Base-by-base conservation (phyloP, 768 basidiomycete genomes). In the Termitomyces sp. region DNA sequence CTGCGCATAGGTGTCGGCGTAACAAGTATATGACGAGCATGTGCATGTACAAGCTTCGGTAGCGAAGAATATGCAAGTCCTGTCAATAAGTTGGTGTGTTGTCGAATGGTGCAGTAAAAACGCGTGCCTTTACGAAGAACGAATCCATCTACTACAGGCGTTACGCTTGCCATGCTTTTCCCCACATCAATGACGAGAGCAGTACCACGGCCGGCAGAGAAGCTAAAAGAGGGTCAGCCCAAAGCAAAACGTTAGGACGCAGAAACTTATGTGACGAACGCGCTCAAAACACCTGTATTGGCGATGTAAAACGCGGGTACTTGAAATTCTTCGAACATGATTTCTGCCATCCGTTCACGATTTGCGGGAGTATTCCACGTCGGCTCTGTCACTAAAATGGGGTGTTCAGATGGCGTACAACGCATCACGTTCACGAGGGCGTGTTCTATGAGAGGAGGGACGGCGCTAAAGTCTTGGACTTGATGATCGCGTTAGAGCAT, bases 271-370 rank as follows among this genome's bases (percentile, higher is more conserved):
- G 23, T 14, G 5, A 72, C 84, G 64, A 71, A 98, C 93, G 96
- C 89, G 68, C 91, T 95, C 55, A 98, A 73, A 14, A 98, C 96
- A 21, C 91, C 89, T 23, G 90, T 90, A 67, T 98, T 97, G 16
- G 95, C 94, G 39, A 96, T 90, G 68, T 98, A 99, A 73, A 96
- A 94, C 2, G 95, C 97, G 9, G 97, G 96, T 7, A 88, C 89
- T 46, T 91, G 78, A 64, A 97, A 96, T 63, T 96, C 89, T 71
- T 99, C 97, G 65, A 98, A 98, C 86, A 97, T 91, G 46, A 97
- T 89, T 73, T 98, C 94, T 11, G 94, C 91, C 88, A 98, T 91
- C 54, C 88, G 82, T 74, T 98, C 94, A 58, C 96, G 77, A 67
- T 97, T 93, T n/a, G 85, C 85, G 21, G 85, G 77, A 0, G 93